phyloP scores from a whole-genome alignment of 495 filamentous ascomycete species.

The Hapsidospora chrysogenum region DNA sequence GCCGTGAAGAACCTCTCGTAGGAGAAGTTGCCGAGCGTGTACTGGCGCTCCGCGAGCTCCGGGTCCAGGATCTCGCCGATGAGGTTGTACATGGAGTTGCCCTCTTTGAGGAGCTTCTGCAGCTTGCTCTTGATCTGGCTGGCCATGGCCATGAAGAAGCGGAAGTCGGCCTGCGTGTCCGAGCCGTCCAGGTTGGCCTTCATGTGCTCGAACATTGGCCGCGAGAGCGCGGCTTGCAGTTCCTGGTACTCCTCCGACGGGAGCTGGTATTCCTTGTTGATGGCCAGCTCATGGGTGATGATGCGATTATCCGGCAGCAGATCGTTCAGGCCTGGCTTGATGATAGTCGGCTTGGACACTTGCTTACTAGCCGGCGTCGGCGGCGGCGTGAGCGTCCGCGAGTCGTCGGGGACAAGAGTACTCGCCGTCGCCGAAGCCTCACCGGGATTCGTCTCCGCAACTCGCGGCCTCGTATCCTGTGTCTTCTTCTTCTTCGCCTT shows the following conservation, averaged over 20 bases:
- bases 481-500: slow-evolving; percentile 40
- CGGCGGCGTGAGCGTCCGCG: slow-evolving; percentile 26
- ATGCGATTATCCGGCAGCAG: slow-evolving; percentile 69
- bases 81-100: slow-evolving; percentile 64
- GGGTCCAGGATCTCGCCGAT: slow-evolving; percentile 79
- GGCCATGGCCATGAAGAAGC: slow-evolving; percentile 70
- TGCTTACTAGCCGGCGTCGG: slow-evolving; percentile 17
- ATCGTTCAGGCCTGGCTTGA: slow-evolving; percentile 25
- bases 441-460: slow-evolving; percentile 26
- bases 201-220: slow-evolving; percentile 64
- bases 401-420: slow-evolving; percentile 4
- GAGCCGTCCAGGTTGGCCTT: slow-evolving; percentile 53
- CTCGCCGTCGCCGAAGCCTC: slow-evolving; percentile 16
- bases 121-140: slow-evolving; percentile 73
- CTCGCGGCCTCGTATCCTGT: slow-evolving; percentile 54
- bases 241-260: slow-evolving; percentile 32
- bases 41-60: slow-evolving; percentile 58
- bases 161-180: slow-evolving; percentile 27
- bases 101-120: slow-evolving; percentile 59
- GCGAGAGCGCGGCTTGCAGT: slow-evolving; percentile 31
- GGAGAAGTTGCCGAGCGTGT: slow-evolving; percentile 68
- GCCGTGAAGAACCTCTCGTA: slow-evolving; percentile 87
- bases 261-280: slow-evolving; percentile 66
- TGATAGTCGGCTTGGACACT: slow-evolving; percentile 7
- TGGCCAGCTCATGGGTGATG: slow-evolving; percentile 78